Percentiles rank a stretch among this genome's conserved stretches.
Evolutionary conservation across 139 green algal genomes (phyloP).

Genomic region (Tetraselmis striata): DNA sequence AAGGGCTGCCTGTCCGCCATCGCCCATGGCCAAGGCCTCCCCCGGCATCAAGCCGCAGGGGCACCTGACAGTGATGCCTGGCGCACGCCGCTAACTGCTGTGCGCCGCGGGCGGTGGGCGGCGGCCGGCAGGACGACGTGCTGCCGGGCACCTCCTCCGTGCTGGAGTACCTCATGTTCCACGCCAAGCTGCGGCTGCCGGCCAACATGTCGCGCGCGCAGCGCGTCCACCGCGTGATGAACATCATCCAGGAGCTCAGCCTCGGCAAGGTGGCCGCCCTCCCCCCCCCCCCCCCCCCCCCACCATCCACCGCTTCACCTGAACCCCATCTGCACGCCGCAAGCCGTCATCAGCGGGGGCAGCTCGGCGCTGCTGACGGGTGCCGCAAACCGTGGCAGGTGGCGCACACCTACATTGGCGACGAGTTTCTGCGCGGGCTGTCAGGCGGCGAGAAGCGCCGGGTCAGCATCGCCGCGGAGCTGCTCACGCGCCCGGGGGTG

Average conservation of each 20-base stretch:
- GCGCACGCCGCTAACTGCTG: too few species aligned
- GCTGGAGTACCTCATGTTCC: conserved; percentile 66
- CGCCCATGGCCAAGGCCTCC: too few species aligned
- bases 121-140: conserved; percentile 10
- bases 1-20: too few species aligned
- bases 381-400: neutral
- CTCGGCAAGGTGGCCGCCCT: conserved; percentile 34
- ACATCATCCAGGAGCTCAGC: conserved; percentile 42
- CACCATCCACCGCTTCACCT: too few species aligned
- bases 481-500: conserved; percentile 63
- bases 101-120: too few species aligned
- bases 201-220: neutral
- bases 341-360: too few species aligned
- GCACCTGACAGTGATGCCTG: too few species aligned
- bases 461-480: conserved; percentile 64
- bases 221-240: neutral
- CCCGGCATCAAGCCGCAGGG: too few species aligned
- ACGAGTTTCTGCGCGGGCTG: conserved; percentile 42
- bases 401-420: conserved; percentile 45
- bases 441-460: conserved; percentile 62
- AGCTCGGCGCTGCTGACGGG: too few species aligned
- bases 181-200: conserved; percentile 54
- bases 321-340: too few species aligned
- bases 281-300: too few species aligned
- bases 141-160: conserved; percentile 51